A percentile compares a stretch with the other conserved stretches of the same genome.
Conservation (phyloP, 2,329 filamentous ascomycete species). For the Metarhizium album region DNA sequence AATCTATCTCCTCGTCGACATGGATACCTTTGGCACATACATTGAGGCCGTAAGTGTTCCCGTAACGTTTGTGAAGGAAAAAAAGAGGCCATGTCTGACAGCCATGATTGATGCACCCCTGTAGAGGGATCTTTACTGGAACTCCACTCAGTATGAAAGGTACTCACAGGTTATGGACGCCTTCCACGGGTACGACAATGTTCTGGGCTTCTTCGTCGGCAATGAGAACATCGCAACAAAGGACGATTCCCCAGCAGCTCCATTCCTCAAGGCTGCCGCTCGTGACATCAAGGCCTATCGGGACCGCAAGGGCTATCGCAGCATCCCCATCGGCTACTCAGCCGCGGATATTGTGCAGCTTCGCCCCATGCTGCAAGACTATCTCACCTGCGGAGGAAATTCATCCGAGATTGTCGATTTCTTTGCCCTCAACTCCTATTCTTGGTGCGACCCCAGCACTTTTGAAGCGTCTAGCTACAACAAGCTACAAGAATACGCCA, state of each 20-base stretch:
- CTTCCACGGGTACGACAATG: constrained; percentile 68
- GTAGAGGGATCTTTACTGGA: constrained; percentile 58
- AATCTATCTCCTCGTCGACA: constrained; percentile 76
- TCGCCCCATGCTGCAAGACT: constrained; percentile 53
- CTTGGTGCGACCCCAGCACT: constrained; percentile 56
- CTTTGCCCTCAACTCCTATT: constrained; percentile 77
- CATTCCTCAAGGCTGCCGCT: constrained; percentile 72
- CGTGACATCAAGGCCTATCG: constrained; percentile 78
- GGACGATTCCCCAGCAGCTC: constrained; percentile 53
- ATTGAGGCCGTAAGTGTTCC: constrained; percentile 45
- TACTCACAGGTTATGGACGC: constrained; percentile 66
- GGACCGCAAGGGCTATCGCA: constrained; percentile 62
- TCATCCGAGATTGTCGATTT: constrained; percentile 64
- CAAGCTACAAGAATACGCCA: constrained; percentile 54
- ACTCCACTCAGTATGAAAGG: constrained; percentile 54
- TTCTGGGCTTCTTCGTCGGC: constrained; percentile 75
- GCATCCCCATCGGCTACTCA: constrained; percentile 78
- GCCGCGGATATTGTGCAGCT: constrained; percentile 70
- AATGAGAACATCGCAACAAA: constrained; percentile 70
- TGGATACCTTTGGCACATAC: constrained; percentile 64
- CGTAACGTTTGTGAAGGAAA: background rate
- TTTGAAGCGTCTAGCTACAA: constrained; percentile 60
- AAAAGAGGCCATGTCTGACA: constrained; percentile 2
- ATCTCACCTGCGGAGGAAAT: constrained; percentile 69
- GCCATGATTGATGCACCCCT: too few species aligned